Base-by-base conservation (phyloP, 805 yeast species). In the Metschnikowia drakensbergensis region DNA sequence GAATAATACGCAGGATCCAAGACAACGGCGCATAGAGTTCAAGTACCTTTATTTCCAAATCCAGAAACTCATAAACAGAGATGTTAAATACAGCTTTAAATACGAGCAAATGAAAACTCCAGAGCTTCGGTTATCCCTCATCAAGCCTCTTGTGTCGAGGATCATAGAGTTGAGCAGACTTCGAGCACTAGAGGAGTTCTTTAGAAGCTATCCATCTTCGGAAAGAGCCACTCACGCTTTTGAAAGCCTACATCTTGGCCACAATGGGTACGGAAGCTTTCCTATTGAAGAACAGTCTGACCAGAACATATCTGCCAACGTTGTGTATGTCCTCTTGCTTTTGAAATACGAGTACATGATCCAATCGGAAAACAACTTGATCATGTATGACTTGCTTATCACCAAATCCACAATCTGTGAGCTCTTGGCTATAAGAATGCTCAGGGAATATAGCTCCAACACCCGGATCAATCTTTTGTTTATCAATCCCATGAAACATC, bases 351-450 rank as follows among this genome's bases (percentile, higher is more conserved):
- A 72, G 55, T 72, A 62, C 50, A 52, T 63, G 44, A 68, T 71
- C 31, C 76, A 72, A 51, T 60, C 70, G 3, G 72, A 71, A 42
- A 65, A 65, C 53, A 69, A 72, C 49, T 58, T 70, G 49, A 64
- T 71, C 13, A 56, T 63, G 48, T 69, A 57, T 49, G 76, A 72
- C 35, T 57, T 71, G 39, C 58, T 71, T 45, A 49, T 49, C 10
- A 77, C 83, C 3, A 71, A 80, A 46, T 74, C 82, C 31, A 71
- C 65, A 48, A 66, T 78, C 3, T 80, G 84, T 55, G 84, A 80
- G 59, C 55, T 76, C n/a, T 62, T 79, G 32, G 80, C 83, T 2
- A 66, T 77, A 22, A 64, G 80, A 51, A 67, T 80, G 59, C 63
- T 79, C 29, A 63, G 76, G 39, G 82, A 76, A 48, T 76, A 71